Evolutionary conservation across 2,329 filamentous ascomycete genomes (phyloP).

Genomic region (Colletotrichum graminicola): DNA sequence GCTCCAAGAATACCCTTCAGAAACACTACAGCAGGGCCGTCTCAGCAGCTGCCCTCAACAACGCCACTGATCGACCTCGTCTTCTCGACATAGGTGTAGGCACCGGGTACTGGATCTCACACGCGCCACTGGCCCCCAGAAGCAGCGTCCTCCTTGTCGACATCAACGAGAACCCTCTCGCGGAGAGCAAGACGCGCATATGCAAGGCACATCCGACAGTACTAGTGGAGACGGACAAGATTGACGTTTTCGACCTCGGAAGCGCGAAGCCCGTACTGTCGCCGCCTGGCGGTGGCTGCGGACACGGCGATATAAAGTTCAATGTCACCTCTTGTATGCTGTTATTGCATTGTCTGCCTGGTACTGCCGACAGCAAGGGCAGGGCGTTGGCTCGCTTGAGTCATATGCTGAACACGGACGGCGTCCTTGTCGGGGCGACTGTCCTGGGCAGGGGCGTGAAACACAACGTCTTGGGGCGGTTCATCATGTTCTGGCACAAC

Average conservation of each 20-base stretch:
- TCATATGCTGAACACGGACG: not conserved
- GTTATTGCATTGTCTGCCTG: slow-evolving; percentile 8
- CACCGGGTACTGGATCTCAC: slow-evolving; percentile 15
- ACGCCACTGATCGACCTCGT: not conserved
- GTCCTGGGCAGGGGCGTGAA: slow-evolving; percentile 11
- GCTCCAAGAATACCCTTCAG: not conserved
- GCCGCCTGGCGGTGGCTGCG: too few relatives aligned
- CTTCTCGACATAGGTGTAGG: slow-evolving; percentile 28
- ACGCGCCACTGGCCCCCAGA: not conserved
- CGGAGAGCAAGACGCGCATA: slow-evolving; percentile 7
- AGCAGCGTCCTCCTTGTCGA: slow-evolving; percentile 5
- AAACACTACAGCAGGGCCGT: slow-evolving; percentile 12
- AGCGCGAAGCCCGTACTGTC: too few relatives aligned
- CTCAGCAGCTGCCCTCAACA: not conserved
- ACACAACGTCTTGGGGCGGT: slow-evolving; percentile 5
- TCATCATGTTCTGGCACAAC: slow-evolving; percentile 18
- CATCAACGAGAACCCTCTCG: slow-evolving; percentile 2
- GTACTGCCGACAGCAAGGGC: not conserved
- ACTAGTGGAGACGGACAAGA: not conserved
- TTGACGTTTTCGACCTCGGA: slow-evolving; percentile 13
- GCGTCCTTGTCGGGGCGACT: slow-evolving; percentile 12
- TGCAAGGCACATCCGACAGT: slow-evolving; percentile 5
- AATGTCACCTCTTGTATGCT: slow-evolving; percentile 21
- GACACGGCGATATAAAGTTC: not conserved
- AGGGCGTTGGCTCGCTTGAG: not conserved